phyloP scores from a whole-genome alignment of 2,329 filamentous ascomycete species.

The Esteya vermicola region DNA sequence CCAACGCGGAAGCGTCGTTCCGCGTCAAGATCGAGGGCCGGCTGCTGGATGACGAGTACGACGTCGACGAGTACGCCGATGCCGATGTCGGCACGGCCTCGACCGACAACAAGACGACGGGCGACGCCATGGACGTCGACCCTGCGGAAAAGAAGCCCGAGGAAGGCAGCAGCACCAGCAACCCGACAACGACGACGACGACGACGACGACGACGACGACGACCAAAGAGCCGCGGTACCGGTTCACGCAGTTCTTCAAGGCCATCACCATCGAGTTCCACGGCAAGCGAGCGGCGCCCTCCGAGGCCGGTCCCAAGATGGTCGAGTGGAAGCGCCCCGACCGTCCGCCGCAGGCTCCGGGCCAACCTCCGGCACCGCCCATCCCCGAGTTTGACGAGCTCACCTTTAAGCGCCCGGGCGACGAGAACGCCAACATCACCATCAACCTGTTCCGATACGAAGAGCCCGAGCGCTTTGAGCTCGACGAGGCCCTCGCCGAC shows the following conservation, averaged over 20 bases:
- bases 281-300: conserved; percentile 17
- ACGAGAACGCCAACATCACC: conserved; percentile 83
- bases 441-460: conserved; percentile 80
- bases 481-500: conserved; percentile 68
- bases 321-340: conserved; percentile 83
- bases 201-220: conserved; percentile 15
- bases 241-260: conserved; percentile 71
- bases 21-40: conserved; percentile 85
- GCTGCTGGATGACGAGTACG: conserved; percentile 56
- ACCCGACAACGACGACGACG: conserved; percentile 13
- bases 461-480: conserved; percentile 66
- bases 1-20: conserved; percentile 65
- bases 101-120: conserved; percentile 16
- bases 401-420: conserved; percentile 79
- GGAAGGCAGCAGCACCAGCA: too few relatives aligned
- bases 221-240: conserved; percentile 21
- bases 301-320: conserved; percentile 16
- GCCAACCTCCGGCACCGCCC: conserved; percentile 24
- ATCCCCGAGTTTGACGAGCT: conserved; percentile 78
- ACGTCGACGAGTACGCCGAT: conserved; percentile 31
- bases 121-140: conserved; percentile 48
- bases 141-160: conserved; percentile 15
- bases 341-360: conserved; percentile 29
- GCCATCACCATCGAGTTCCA: conserved; percentile 64
- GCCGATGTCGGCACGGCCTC: not conserved